Percentiles rank a stretch among this genome's conserved stretches.
These are phyloP conservation scores for Penicillium ucsense DNA, from an alignment of 495 filamentous ascomycete species.

Conservation along the genomic window DNA sequence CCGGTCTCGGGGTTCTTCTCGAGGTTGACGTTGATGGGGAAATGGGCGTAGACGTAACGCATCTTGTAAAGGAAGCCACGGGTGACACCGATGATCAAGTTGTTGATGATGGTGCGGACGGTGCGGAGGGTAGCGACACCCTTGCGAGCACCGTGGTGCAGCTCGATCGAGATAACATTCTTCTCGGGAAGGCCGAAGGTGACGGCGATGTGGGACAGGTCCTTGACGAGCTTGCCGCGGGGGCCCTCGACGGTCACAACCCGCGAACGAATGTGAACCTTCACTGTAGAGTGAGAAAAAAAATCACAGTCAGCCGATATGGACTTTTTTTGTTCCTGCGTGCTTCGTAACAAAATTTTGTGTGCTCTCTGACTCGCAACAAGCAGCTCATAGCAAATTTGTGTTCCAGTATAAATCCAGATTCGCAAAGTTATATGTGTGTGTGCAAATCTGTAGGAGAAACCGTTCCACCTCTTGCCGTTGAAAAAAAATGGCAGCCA, in stretches of 20 bases:
- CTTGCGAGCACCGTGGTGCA: constrained; percentile 97
- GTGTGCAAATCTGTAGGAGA: no score
- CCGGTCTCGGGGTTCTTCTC: constrained; percentile 93
- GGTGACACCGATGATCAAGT: constrained; percentile 95
- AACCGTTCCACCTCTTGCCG: constrained; percentile 4
- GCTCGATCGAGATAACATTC: constrained; percentile 82
- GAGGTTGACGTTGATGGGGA: constrained; percentile 99
- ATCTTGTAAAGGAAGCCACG: constrained; percentile 99
- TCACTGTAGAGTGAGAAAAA: constrained; percentile 53
- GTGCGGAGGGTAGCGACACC: constrained; percentile 95
- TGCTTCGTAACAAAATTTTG: no score
- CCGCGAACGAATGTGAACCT: constrained; percentile 90
- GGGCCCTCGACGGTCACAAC: constrained; percentile 93
- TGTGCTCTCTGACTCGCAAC: no score
- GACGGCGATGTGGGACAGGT: constrained; percentile 90
- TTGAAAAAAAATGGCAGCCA: background rate
- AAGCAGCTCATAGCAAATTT: no score
- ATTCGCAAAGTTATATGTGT: background rate
- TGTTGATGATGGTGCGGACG: constrained; percentile 94
- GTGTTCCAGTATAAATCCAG: background rate
- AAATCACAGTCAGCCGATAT: constrained; percentile 17
- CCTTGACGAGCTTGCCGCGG: constrained; percentile 90
- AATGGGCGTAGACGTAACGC: constrained; percentile 99
- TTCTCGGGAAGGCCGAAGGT: constrained; percentile 79
- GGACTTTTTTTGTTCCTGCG: no score